These are phyloP conservation scores for Cercospora sp. DNA, from an alignment of 2,329 filamentous ascomycete species.

Conservation along the genomic window DNA sequence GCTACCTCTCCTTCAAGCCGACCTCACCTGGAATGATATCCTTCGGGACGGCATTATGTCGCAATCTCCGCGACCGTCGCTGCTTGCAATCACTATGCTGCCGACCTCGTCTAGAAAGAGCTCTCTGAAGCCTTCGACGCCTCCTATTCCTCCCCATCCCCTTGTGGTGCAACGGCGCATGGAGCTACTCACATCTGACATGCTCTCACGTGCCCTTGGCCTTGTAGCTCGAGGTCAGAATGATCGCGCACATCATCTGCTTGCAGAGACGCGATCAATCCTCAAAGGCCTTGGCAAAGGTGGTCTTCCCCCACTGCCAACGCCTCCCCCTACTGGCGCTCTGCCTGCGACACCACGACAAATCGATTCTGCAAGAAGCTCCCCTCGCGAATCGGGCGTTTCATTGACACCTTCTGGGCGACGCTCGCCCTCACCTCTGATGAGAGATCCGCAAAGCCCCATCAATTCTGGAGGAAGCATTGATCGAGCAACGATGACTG, in stretches of 20 bases:
- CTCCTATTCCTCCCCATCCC: conserved; percentile 91
- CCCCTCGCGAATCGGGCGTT: conserved; percentile 27
- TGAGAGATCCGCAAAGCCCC: conserved; percentile 38
- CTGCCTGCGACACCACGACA: conserved; percentile 40
- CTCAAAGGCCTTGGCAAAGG: conserved; percentile 95
- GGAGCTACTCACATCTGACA: conserved; percentile 96
- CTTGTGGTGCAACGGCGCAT: conserved; percentile 94
- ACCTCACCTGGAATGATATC: conserved; percentile 90
- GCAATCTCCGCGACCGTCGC: conserved; percentile 82
- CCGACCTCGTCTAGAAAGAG: conserved; percentile 53
- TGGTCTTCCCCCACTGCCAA: conserved; percentile 81
- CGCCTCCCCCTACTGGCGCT: conserved; percentile 50
- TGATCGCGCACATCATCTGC: conserved; percentile 86
- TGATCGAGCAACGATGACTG: conserved; percentile 75
- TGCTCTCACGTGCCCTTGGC: conserved; percentile 89
- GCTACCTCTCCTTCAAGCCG: conserved; percentile 90
- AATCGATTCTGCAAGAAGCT: conserved; percentile 15
- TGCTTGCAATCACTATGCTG: conserved; percentile 94
- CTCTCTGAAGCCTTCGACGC: conserved; percentile 52
- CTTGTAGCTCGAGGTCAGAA: conserved; percentile 89
- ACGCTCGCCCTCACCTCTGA: conserved; percentile 44
- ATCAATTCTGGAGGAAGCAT: conserved; percentile 69
- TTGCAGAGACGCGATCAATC: conserved; percentile 91
- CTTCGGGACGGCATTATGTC: conserved; percentile 82
- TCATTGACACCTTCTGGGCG: conserved; percentile 25